Evolutionary conservation across 164 flowering plant species (phyloP).

Genomic region (Magnolia changhungtana): DNA sequence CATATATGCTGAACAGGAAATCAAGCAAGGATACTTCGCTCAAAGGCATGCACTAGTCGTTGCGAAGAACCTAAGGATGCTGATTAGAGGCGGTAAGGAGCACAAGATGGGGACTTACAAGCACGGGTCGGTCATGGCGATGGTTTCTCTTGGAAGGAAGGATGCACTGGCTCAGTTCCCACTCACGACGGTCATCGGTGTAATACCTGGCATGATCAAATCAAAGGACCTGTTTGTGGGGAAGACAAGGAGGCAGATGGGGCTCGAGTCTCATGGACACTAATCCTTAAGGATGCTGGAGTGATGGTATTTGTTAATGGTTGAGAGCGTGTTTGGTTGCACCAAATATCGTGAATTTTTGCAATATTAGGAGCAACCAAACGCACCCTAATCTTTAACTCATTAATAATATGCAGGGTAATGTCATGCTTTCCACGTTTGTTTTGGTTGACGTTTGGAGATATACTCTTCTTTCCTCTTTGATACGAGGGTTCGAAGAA

Average conservation of each 20-base stretch:
- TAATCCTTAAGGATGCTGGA: no score
- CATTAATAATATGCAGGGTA: no score
- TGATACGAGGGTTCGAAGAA: no score
- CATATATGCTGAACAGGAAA: conserved; percentile 40
- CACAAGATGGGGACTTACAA: conserved; percentile 47
- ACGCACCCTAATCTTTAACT: no score
- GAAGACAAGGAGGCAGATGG: conserved; percentile 66
- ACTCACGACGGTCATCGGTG: conserved; percentile 46
- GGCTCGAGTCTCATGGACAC: conserved; percentile 31
- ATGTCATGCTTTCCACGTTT: no score
- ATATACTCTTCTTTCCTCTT: no score
- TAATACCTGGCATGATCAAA: conserved; percentile 68
- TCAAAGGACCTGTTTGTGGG: conserved; percentile 79
- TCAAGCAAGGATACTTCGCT: conserved; percentile 75
- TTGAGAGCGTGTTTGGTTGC: no score
- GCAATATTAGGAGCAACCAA: no score
- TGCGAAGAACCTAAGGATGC: conserved; percentile 63
- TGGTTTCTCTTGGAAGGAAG: conserved; percentile 77
- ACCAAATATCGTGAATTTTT: no score
- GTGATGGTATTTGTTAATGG: no score
- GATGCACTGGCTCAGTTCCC: conserved; percentile 75
- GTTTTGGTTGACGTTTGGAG: no score
- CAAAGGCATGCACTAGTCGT: conserved; percentile 56
- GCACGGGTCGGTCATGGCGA: conserved; percentile 38
- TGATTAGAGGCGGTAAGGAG: conserved; percentile 53